A percentile compares a stretch with the other conserved stretches of the same genome.
Conservation (phyloP, 495 filamentous ascomycete species). For the Aspergillus leporis region DNA sequence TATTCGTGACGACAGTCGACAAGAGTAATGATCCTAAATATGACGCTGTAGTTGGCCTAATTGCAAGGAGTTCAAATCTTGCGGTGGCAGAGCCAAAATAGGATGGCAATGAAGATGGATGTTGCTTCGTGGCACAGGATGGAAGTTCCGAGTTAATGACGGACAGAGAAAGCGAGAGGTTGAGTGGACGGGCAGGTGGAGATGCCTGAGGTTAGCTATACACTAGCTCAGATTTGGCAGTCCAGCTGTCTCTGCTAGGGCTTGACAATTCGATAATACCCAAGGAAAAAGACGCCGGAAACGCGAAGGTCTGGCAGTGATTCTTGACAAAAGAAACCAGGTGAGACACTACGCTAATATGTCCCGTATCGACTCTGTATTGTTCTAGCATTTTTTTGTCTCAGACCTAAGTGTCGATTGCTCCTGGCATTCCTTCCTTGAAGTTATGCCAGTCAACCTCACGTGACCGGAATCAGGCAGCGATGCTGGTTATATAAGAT, state of each 20-base stretch:
- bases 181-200: constrained; percentile 23
- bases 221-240: not conserved
- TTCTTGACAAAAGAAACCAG: too few relatives aligned
- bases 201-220: constrained; percentile 24
- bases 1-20: constrained; percentile 32
- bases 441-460: too few relatives aligned
- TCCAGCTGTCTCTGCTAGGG: not conserved
- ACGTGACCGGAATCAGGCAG: too few relatives aligned
- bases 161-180: constrained; percentile 15
- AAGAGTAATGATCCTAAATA: constrained; percentile 9
- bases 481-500: too few relatives aligned
- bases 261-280: not conserved
- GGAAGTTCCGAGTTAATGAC: constrained; percentile 29
- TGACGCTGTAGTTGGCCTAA: constrained; percentile 4
- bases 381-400: too few relatives aligned
- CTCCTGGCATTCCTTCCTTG: too few relatives aligned
- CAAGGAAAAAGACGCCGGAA: not conserved
- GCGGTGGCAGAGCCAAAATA: constrained; percentile 18
- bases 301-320: too few relatives aligned
- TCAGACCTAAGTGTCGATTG: too few relatives aligned
- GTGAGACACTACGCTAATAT: too few relatives aligned
- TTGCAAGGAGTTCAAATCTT: constrained; percentile 13
- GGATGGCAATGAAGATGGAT: constrained; percentile 25
- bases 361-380: too few relatives aligned
- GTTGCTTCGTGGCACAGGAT: constrained; percentile 32